Percentiles rank a stretch among this genome's conserved stretches.
Conservation (phyloP, 768 basidiomycete genomes). For the Lentinula guzmanii region DNA sequence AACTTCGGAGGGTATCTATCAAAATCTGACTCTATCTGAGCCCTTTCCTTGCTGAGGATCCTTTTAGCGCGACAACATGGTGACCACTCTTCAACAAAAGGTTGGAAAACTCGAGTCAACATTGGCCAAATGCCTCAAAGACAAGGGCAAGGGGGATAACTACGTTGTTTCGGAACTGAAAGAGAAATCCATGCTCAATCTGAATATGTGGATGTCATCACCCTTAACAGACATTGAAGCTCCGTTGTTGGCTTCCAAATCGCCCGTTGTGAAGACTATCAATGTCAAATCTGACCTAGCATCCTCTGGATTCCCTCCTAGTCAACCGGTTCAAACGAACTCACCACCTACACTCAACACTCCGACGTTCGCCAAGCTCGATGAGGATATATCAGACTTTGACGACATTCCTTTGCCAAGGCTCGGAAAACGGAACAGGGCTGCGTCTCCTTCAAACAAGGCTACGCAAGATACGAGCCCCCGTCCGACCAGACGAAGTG, state of each 20-base stretch:
- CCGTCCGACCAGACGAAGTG: neutral
- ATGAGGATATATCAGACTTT: slow-evolving; percentile 6
- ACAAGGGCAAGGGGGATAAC: neutral
- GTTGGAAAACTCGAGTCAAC: slow-evolving; percentile 2
- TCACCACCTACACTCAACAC: neutral
- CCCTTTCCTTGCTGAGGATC: neutral
- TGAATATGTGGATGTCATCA: slow-evolving; percentile 5
- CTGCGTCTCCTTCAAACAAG: neutral
- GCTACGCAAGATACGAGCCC: neutral
- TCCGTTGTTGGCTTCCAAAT: neutral
- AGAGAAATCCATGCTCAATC: slow-evolving; percentile 3
- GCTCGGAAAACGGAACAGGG: slow-evolving; percentile 1
- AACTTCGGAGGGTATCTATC: slow-evolving; percentile 26
- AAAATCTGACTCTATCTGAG: neutral
- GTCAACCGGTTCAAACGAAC: neutral
- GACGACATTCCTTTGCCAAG: neutral
- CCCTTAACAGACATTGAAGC: neutral
- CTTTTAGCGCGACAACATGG: slow-evolving; percentile 4
- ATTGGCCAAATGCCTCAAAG: neutral
- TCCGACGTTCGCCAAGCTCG: slow-evolving; percentile 4
- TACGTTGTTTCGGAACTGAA: neutral
- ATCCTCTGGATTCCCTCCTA: neutral
- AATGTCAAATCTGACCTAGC: too few relatives aligned
- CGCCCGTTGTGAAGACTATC: too few relatives aligned
- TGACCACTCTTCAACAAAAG: neutral